Conservation (phyloP, 2,329 filamentous ascomycete genomes). For the Tolypocladium tundrense region DNA sequence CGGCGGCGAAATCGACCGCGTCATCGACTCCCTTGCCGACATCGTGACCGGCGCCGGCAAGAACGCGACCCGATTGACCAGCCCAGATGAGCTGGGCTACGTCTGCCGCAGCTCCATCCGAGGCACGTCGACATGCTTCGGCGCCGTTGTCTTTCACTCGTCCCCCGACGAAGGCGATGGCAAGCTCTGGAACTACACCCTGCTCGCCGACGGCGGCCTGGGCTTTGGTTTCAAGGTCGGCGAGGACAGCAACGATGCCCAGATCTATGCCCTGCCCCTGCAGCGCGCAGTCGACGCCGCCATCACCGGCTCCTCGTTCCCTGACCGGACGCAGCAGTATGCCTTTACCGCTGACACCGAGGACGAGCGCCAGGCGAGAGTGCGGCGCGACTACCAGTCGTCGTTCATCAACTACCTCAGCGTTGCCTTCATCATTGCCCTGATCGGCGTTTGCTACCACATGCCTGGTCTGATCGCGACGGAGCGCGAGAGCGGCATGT, state of each 20-base stretch:
- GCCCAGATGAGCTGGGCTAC: constrained; percentile 31
- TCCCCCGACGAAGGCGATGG: constrained; percentile 61
- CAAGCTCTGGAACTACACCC: constrained; percentile 75
- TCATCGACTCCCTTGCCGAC: constrained; percentile 54
- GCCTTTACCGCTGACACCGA: constrained; percentile 48
- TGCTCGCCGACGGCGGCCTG: constrained; percentile 65
- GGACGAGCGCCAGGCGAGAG: constrained; percentile 41
- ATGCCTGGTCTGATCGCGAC: constrained; percentile 76
- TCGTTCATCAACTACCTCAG: constrained; percentile 67
- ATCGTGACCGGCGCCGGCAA: constrained; percentile 44
- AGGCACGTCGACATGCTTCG: constrained; percentile 63
- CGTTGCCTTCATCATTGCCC: constrained; percentile 67
- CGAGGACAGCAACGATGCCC: constrained; percentile 57
- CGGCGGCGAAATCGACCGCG: constrained; percentile 60
- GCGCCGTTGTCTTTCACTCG: constrained; percentile 62
- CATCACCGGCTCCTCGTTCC: constrained; percentile 45
- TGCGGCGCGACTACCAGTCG: constrained; percentile 57
- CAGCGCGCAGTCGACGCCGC: constrained; percentile 68
- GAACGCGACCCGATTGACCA: constrained; percentile 21
- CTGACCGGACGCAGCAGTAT: constrained; percentile 45
- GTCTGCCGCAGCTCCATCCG: constrained; percentile 54
- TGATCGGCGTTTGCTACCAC: constrained; percentile 79
- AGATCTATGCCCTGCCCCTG: constrained; percentile 70
- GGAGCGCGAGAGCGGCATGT: constrained; percentile 80
- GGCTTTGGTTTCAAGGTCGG: constrained; percentile 49